Evolutionary conservation across 2,329 filamentous ascomycete species (phyloP), one percentile per base, ranked within the genome.

Genomic region (Colletotrichum somersetense): DNA sequence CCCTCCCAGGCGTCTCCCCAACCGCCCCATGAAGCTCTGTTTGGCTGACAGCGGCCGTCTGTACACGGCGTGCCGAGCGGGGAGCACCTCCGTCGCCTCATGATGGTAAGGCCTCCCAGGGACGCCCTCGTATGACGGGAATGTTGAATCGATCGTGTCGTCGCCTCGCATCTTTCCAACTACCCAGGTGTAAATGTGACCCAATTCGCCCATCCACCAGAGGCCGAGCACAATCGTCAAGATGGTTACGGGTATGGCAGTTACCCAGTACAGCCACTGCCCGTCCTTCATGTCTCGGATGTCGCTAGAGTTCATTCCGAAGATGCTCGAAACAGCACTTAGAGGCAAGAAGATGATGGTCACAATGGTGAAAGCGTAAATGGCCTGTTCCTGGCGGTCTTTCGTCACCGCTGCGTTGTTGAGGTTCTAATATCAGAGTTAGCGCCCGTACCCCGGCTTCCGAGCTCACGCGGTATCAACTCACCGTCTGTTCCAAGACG

Each of bases 231-330:
- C 66, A 40, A 87, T 80, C 35, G 86, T 80, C 3, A 80, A 67
- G 0, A 83, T 62, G 0, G 86, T 87, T 3, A 87, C 78, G 0
- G 85, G 85, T 14, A 88, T 67, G 2, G 86, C 84, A 0, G 83
- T 80, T 2, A 80, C 81, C 86, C 86, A 89, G 77, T 86, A 89
- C 3, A 84, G 75, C 83, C 85, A 85, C 77, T 88, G 85, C 4
- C 79, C 79, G 11, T 78, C 77, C n/a, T 84, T 79, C 82, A 87
- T 85, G 74, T 88, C 82, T 35, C 85, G 82, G 5, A 88, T 79
- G 74, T 88, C 86, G 61, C 78, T 79, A 5, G 85, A 86, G 76
- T 88, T 88, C 85, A 88, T 88, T 66, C 86, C 86, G 74, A 88
- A 85, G 67, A 87, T 83, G 75, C 83, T 84, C 14, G 85, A 83